Evolutionary conservation across 257 asterid species (phyloP).

Genomic region (Echites panduratus): DNA sequence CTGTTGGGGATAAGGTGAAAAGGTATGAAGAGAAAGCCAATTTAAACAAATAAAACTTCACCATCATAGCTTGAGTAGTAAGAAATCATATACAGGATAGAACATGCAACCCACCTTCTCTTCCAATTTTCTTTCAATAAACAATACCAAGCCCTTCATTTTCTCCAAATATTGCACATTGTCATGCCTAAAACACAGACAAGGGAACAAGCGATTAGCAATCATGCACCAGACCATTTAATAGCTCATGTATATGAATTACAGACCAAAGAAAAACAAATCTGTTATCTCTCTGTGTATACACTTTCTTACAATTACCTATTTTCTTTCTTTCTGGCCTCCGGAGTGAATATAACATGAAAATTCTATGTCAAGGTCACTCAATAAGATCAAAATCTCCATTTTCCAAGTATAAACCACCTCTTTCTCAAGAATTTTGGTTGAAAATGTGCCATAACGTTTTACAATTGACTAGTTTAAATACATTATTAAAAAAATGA

Average conservation of each 20-base stretch:
- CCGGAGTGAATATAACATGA: not conserved
- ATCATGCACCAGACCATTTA: constrained; percentile 6
- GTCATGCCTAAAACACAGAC: constrained; percentile 72
- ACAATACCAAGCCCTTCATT: constrained; percentile 85
- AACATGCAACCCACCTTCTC: constrained; percentile 55
- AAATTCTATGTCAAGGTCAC: not conserved
- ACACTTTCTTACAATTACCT: not conserved
- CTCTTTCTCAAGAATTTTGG: not conserved
- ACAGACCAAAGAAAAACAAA: not conserved
- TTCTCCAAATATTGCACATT: constrained; percentile 87
- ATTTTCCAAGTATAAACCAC: not conserved
- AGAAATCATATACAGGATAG: not conserved
- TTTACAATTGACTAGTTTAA: not conserved
- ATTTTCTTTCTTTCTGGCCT: not conserved
- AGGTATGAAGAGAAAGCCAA: not conserved
- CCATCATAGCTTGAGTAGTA: not conserved
- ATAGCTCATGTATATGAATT: not conserved
- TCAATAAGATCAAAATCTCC: not conserved
- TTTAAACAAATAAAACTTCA: not conserved
- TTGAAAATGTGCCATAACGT: not conserved
- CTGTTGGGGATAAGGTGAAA: not conserved
- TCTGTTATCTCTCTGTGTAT: not conserved
- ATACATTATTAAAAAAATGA: not conserved
- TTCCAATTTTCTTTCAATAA: constrained; percentile 79
- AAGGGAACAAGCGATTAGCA: not conserved